Evolutionary conservation across 2,329 filamentous ascomycete species (phyloP).

Genomic region (Arthroderma uncinatum): DNA sequence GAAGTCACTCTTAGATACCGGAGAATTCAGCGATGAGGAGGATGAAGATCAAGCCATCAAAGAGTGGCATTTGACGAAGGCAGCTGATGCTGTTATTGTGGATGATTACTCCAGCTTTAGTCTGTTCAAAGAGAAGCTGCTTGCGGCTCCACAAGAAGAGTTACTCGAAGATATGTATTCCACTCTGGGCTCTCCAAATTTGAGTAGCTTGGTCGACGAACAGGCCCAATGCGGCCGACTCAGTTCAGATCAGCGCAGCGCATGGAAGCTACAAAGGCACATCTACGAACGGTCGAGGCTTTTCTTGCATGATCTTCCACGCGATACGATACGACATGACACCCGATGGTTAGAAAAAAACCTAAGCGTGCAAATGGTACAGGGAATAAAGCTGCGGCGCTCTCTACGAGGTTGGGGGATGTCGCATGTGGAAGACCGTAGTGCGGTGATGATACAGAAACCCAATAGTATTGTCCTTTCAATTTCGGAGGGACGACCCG

Average conservation of each 20-base stretch:
- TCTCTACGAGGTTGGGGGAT: constrained; percentile 61
- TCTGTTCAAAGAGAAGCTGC: constrained; percentile 71
- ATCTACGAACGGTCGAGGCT: constrained; percentile 80
- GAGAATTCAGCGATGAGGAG: constrained; percentile 34
- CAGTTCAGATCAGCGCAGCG: constrained; percentile 56
- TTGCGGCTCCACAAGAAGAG: constrained; percentile 87
- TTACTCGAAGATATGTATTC: constrained; percentile 72
- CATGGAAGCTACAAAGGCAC: constrained; percentile 60
- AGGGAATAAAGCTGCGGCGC: constrained; percentile 63
- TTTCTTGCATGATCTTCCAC: constrained; percentile 74
- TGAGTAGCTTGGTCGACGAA: constrained; percentile 69
- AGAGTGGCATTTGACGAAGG: constrained; percentile 65
- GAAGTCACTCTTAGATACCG: constrained; percentile 13
- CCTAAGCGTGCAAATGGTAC: constrained; percentile 64
- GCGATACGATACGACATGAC: constrained; percentile 74
- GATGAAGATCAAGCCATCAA: constrained; percentile 57
- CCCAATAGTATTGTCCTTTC: constrained; percentile 57
- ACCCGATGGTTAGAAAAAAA: constrained; percentile 84
- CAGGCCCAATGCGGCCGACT: constrained; percentile 60
- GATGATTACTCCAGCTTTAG: constrained; percentile 85
- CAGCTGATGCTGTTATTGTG: constrained; percentile 62
- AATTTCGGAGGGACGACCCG: constrained; percentile 59
- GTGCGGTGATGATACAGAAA: constrained; percentile 54
- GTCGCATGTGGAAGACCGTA: constrained; percentile 62
- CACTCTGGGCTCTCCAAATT: constrained; percentile 62